Evolutionary conservation across 768 basidiomycete genomes (phyloP).

Genomic region (Crucibulum laeve): DNA sequence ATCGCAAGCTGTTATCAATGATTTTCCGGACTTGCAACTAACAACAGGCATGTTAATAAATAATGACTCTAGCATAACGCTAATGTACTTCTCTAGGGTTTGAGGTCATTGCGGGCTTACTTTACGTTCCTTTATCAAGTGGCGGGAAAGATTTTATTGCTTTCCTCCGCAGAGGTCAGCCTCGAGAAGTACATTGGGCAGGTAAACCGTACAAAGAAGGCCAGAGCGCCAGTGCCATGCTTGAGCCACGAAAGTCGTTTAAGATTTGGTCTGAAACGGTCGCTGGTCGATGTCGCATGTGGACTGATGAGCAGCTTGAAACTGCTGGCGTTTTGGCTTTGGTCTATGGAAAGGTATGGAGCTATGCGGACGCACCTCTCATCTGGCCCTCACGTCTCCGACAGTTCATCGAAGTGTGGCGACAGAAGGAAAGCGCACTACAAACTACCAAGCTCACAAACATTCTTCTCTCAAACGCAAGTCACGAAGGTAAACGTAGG

Average conservation of each 20-base stretch:
- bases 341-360: conserved; percentile 66
- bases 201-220: conserved; percentile 60
- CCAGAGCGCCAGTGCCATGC: conserved; percentile 22
- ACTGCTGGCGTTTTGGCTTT: conserved; percentile 76
- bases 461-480: conserved; percentile 73
- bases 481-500: conserved; percentile 63
- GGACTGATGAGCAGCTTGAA: conserved; percentile 83
- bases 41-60: conserved; percentile 31
- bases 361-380: background rate
- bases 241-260: conserved; percentile 80
- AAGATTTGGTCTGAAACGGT: conserved; percentile 76
- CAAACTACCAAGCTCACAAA: conserved; percentile 72
- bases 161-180: conserved; percentile 74
- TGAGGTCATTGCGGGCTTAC: conserved; percentile 66
- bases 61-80: background rate
- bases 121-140: conserved; percentile 71
- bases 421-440: conserved; percentile 73
- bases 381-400: background rate
- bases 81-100: conserved; percentile 31
- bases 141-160: conserved; percentile 79
- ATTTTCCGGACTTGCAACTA: conserved; percentile 69
- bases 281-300: conserved; percentile 59
- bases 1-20: conserved; percentile 60
- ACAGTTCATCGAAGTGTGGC: conserved; percentile 82
- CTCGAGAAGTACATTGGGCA: conserved; percentile 71